Conservation (phyloP, 768 basidiomycete genomes). For the Cystofilobasidium capitatum region DNA sequence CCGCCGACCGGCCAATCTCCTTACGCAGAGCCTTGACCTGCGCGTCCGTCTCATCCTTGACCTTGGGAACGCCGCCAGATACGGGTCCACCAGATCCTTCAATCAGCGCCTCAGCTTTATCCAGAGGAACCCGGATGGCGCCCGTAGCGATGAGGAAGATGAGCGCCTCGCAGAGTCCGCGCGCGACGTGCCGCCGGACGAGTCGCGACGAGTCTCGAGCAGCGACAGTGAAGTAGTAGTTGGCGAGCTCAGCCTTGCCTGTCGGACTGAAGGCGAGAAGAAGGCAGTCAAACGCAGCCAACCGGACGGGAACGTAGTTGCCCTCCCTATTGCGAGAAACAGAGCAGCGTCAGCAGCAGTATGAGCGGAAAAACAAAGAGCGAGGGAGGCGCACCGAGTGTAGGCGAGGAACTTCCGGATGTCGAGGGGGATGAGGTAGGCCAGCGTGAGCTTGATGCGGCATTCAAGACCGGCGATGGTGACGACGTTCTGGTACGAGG, state of each 20-base stretch:
- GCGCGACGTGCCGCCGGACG: conserved; percentile 77
- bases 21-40: conserved; percentile 81
- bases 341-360: background rate
- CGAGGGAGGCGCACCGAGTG: conserved; percentile 58
- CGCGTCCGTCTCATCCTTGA: conserved; percentile 61
- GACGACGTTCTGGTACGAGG: conserved; percentile 86
- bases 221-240: conserved; percentile 84
- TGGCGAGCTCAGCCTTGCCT: conserved; percentile 57
- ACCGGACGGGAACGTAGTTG: conserved; percentile 81
- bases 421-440: conserved; percentile 67
- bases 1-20: conserved; percentile 67
- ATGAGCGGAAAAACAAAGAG: background rate
- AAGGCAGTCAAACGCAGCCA: conserved; percentile 87
- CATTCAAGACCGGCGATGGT: conserved; percentile 89
- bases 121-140: conserved; percentile 57
- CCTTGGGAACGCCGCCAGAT: conserved; percentile 29
- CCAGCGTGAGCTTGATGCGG: conserved; percentile 63
- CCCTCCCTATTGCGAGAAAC: conserved; percentile 56
- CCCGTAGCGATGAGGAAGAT: conserved; percentile 79
- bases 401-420: conserved; percentile 71
- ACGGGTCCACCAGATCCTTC: conserved; percentile 63
- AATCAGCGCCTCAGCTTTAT: conserved; percentile 67
- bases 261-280: conserved; percentile 72
- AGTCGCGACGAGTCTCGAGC: conserved; percentile 71
- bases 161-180: conserved; percentile 73